phyloP scores from a whole-genome alignment of 108 stramenopile genomes.

The Pseudonitzschia multiseries region DNA sequence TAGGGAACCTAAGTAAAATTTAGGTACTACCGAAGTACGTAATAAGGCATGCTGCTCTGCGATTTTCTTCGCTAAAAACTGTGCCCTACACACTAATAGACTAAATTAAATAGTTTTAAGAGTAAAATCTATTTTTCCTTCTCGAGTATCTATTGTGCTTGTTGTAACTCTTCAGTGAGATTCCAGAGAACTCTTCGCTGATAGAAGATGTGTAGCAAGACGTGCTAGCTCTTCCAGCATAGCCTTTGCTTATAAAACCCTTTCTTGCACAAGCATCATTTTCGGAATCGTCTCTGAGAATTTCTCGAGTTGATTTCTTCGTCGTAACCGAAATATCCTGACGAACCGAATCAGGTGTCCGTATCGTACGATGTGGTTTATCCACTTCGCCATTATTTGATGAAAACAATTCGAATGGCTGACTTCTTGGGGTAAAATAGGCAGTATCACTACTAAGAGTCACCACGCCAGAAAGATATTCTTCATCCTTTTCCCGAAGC shows the following conservation, averaged over 20 bases:
- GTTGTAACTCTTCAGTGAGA: slow-evolving; percentile 4
- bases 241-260: neutral
- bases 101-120: neutral
- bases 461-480: neutral
- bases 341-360: neutral
- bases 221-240: neutral
- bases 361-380: neutral
- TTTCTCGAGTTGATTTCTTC: neutral
- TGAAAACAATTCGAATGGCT: neutral
- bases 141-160: slow-evolving; percentile 13
- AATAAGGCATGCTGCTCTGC: no score
- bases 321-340: neutral
- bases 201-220: neutral
- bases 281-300: neutral
- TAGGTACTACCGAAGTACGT: no score
- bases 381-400: neutral
- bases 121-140: slow-evolving; percentile 13
- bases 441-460: neutral
- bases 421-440: neutral
- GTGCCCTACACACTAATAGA: no score
- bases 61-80: no score
- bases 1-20: no score
- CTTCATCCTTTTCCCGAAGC: neutral
- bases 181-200: neutral
- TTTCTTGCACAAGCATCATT: neutral